Conservation (phyloP, 768 basidiomycete genomes). For the Boletus pseudo-olivaceus region DNA sequence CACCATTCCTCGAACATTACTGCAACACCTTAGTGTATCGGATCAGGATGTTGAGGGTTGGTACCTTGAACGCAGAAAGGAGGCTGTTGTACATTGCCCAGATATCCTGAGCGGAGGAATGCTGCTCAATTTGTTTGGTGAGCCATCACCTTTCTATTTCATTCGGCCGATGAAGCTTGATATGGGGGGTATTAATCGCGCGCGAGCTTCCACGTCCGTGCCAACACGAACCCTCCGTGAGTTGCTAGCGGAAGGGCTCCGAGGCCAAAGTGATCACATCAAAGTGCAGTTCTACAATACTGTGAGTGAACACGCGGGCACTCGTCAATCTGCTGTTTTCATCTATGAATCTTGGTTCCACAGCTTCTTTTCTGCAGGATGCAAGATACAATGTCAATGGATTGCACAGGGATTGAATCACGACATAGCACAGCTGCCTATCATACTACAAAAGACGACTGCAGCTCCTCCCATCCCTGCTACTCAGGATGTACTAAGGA, state of each 20-base stretch:
- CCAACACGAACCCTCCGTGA: background rate
- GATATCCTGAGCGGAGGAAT: too few relatives aligned
- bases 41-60: rapidly evolving
- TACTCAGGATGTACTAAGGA: background rate
- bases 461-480: too few relatives aligned
- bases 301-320: background rate
- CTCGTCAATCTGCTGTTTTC: background rate
- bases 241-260: background rate
- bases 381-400: background rate
- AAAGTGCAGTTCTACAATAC: background rate
- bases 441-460: background rate
- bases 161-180: too few relatives aligned
- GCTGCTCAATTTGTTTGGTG: background rate
- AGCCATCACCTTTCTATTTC: background rate
- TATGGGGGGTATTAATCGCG: background rate
- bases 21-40: rapidly evolving
- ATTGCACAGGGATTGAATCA: background rate
- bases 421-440: background rate
- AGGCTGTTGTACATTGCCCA: background rate
- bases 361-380: background rate
- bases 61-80: rapidly evolving
- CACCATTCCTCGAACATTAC: background rate
- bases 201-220: background rate
- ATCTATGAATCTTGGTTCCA: background rate
- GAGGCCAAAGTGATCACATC: rapidly evolving